Evolutionary conservation across 2,329 filamentous ascomycete species (phyloP).

Genomic region (Cylindrodendrum hubeiense): DNA sequence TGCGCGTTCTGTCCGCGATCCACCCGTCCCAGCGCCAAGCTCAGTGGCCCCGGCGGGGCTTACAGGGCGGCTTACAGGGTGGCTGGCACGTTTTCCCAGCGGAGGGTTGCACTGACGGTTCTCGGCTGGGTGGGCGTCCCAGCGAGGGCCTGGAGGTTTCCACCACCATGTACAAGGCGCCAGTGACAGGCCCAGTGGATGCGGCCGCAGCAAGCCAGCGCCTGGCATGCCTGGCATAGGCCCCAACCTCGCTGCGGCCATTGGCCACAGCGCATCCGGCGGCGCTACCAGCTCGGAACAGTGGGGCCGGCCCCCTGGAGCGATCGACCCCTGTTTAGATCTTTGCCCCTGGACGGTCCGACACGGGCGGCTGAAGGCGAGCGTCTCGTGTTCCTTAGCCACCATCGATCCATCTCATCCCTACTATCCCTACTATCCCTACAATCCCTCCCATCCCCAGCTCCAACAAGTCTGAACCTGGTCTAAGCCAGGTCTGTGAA

Average conservation of each 20-base stretch:
- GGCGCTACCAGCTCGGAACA: not conserved
- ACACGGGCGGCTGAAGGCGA: conserved; percentile 4
- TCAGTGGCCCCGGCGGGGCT: not conserved
- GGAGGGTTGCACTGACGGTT: not conserved
- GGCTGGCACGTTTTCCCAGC: not conserved
- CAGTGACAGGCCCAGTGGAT: conserved; percentile 1
- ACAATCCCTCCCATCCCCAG: conserved; percentile 6
- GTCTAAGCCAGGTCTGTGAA: not conserved
- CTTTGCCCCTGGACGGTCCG: conserved; percentile 9
- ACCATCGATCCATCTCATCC: conserved; percentile 17
- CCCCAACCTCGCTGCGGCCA: conserved; percentile 11
- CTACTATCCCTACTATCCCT: no score
- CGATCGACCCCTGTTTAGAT: not conserved
- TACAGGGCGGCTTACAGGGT: no score
- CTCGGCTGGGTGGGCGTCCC: not conserved
- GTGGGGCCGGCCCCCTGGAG: not conserved
- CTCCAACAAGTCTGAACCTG: not conserved
- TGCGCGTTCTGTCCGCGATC: not conserved
- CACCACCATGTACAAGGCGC: not conserved
- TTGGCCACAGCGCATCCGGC: conserved; percentile 13
- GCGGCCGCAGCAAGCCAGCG: not conserved
- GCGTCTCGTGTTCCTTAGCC: conserved; percentile 20
- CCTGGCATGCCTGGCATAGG: conserved; percentile 9
- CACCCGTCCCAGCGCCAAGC: not conserved
- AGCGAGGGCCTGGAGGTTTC: not conserved